Percentiles rank a stretch among this genome's conserved stretches.
Conservation (phyloP, 2,329 filamentous ascomycete species). For the Colletotrichum musae region DNA sequence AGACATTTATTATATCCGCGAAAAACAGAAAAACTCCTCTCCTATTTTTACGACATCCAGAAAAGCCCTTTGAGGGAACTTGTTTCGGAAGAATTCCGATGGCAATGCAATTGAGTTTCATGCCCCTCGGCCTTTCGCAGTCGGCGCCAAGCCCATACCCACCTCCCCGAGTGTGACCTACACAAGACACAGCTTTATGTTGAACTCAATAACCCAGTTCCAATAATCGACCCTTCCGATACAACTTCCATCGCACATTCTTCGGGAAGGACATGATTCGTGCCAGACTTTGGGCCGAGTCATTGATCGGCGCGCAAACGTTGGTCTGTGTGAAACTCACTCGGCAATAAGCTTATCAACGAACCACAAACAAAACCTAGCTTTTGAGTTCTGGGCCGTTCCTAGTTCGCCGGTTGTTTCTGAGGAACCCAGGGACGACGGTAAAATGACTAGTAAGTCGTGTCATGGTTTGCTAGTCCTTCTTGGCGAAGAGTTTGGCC, state of each 20-base stretch:
- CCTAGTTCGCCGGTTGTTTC: neutral
- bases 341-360: slow-evolving; percentile 21
- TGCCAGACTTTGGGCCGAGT: neutral
- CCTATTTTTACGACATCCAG: no score
- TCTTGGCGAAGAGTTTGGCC: neutral
- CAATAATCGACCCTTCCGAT: no score
- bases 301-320: neutral
- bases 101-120: no score
- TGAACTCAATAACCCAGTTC: no score
- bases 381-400: neutral
- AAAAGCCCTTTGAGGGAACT: no score
- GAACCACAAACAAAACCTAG: neutral
- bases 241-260: neutral
- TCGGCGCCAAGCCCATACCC: no score
- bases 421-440: neutral
- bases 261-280: slow-evolving; percentile 3
- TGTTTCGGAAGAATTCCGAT: no score
- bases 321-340: neutral
- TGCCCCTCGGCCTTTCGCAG: no score
- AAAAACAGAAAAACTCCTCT: no score
- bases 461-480: neutral
- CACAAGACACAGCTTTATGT: no score
- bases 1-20: no score
- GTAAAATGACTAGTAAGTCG: neutral
- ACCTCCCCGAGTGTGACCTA: no score